A percentile compares a stretch with the other conserved stretches of the same genome.
Evolutionary conservation across 2,329 filamentous ascomycete genomes (phyloP).

Genomic region (Xylaria multiplex): DNA sequence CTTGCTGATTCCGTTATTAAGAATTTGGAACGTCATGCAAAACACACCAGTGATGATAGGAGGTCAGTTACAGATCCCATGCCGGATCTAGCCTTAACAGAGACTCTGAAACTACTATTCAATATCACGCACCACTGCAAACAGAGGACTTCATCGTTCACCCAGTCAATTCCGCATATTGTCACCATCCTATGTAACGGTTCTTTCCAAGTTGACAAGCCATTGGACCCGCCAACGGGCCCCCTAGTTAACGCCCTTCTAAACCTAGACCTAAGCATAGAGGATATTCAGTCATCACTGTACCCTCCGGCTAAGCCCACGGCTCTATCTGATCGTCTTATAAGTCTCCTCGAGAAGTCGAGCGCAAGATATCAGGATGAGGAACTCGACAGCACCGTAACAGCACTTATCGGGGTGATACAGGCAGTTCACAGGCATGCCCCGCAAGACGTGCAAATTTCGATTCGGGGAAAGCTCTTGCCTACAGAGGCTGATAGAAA

Average conservation of each 20-base stretch:
- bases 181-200: slow-evolving; percentile 73
- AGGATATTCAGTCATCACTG: slow-evolving; percentile 64
- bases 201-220: slow-evolving; percentile 67
- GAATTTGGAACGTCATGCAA: slow-evolving; percentile 77
- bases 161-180: slow-evolving; percentile 73
- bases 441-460: slow-evolving; percentile 67
- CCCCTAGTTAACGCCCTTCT: slow-evolving; percentile 82
- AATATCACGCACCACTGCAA: slow-evolving; percentile 83
- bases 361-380: slow-evolving; percentile 70
- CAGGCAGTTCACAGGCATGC: slow-evolving; percentile 76
- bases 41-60: slow-evolving; percentile 47
- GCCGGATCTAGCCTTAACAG: slow-evolving; percentile 81
- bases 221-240: slow-evolving; percentile 77
- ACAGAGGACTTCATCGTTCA: slow-evolving; percentile 69
- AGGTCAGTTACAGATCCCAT: slow-evolving; percentile 62
- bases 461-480: slow-evolving; percentile 74
- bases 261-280: slow-evolving; percentile 75
- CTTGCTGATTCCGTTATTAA: slow-evolving; percentile 74
- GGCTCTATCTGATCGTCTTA: slow-evolving; percentile 70
- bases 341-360: slow-evolving; percentile 75
- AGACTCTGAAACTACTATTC: slow-evolving; percentile 89
- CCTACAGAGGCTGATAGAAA: slow-evolving; percentile 81
- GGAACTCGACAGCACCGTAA: slow-evolving; percentile 76
- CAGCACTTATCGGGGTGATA: slow-evolving; percentile 79
- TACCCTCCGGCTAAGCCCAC: slow-evolving; percentile 73